Evolutionary conservation across 208 protist species (phyloP), one percentile per base, ranked within the genome.

Genomic region (Trypanosoma brucei): DNA sequence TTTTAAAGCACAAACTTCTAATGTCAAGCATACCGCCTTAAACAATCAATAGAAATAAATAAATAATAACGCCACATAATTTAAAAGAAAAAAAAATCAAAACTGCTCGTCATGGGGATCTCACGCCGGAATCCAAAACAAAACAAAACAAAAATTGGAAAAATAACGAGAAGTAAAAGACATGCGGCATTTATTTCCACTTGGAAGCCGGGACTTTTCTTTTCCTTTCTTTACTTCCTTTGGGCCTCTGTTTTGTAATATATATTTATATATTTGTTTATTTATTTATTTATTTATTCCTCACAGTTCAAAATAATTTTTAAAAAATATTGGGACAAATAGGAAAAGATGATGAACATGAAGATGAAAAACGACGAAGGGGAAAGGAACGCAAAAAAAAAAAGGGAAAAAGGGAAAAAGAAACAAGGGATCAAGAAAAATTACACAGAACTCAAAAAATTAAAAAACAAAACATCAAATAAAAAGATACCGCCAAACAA

Each of bases 321-420:
- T 0, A 22, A 22, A 22, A 62, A 9, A 54, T 33, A 38, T 2
- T 36, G 3, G 57, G 39, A 38, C 0, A 51, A 35, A 37, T 13
- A 38, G 7, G 31, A 22, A 36, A 40, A 55, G 30, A 31, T 55
- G n/a, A 22, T 55, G 51, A 9, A 9, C 7, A 22, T 55, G 51
- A 55, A 39, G 34, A 40, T 11, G 50, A 31, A 65, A 38, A 30
- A 33, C 45, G 2, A 55, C 35, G 3, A 13, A 44, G 13, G 38
- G 14, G 33, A 44, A 61, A 52, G 14, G 49, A 52, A 71, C 14
- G 55, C 36, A 52, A 34, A 72, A 7, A 75, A 61, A 35, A 45
- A 31, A 58, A 2, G 54, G 6, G 59, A 45, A 50, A 42, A 44
- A 64, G 3, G n/a, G 6, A 69, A 58, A 44, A 55, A 44, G 62